Base-by-base conservation (phyloP, 129 eudicot genomes). In the Flaveria trinervia region DNA sequence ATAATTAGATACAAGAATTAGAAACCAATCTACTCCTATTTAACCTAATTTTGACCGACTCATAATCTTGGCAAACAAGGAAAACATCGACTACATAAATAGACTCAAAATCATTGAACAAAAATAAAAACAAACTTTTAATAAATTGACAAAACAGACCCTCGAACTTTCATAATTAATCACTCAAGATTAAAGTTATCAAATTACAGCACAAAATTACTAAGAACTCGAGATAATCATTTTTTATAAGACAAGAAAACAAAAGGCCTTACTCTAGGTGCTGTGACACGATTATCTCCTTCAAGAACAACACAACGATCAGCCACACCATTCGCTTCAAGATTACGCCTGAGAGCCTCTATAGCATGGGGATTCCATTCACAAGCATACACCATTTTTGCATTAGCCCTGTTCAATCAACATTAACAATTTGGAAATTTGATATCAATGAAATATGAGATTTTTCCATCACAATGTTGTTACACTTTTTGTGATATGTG, bases 281-380 rank as follows among this genome's bases (percentile, higher is more conserved):
- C 89, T 61, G 87, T 95, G 72, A 77, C 61, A 82, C 89, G 86
- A 77, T 95, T 95, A 78, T 95, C 99, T 78, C 99, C 99, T 83
- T 91, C 99, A 33, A 95, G 92, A 66, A 95, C 86, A 56, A 88
- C 72, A 50, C 99, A 95, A 7, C 94, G 97, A 83, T 89, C 97
- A 69, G 94, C 89, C 54, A 95, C 99, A 39, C 80, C 77, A 80
- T 95, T 95, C 41, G 85, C 97, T 59, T 68, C 72, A 50, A 95
- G 89, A 78, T 91, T 95, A 51, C 74, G 99, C 39, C 64, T 77
- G 28, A 95, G 96, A 80, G 99, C 99, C 78, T 95, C 96, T 51
- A 95, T 80, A 10, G 99, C 99, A 85, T 88, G 86, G 30, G 96
- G 94, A 84, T 95, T 95, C 99, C 99, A 95, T 86, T 95, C 99